phyloP scores from a whole-genome alignment of 1,139 yeast species.

The Hanseniaspora sp. region DNA sequence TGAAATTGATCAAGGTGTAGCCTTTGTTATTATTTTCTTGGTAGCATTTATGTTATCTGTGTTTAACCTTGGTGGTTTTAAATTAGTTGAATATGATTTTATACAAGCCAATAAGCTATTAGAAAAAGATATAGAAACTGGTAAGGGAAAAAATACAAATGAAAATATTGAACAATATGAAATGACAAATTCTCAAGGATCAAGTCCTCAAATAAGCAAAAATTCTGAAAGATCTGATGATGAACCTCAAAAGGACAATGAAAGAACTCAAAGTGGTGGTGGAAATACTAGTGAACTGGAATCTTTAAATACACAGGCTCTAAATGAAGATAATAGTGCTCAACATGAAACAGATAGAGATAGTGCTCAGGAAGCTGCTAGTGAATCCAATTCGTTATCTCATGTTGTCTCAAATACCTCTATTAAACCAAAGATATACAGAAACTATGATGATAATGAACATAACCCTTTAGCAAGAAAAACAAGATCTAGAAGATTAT shows the following conservation, averaged over 20 bases:
- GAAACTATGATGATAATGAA: neutral
- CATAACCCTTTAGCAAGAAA: neutral
- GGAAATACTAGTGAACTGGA: neutral
- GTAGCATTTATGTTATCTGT: slow-evolving; percentile 60
- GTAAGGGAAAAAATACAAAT: slow-evolving; percentile 22
- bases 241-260: neutral
- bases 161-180: slow-evolving; percentile 16
- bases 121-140: slow-evolving; percentile 23
- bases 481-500: slow-evolving; percentile 6
- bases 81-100: slow-evolving; percentile 63
- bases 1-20: slow-evolving; percentile 69
- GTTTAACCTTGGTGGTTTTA: slow-evolving; percentile 68
- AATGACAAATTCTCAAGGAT: slow-evolving; percentile 6
- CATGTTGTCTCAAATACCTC: neutral
- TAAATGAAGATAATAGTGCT: neutral
- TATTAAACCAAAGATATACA: neutral
- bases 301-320: neutral
- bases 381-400: neutral
- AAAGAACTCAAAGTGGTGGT: neutral
- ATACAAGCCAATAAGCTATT: slow-evolving; percentile 12
- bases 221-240: neutral
- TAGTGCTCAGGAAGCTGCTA: neutral
- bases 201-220: neutral
- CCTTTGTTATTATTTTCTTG: slow-evolving; percentile 70
- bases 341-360: neutral